These are phyloP conservation scores for Colletotrichum abscissum DNA, from an alignment of 2,329 filamentous ascomycete genomes.

Conservation along the genomic window DNA sequence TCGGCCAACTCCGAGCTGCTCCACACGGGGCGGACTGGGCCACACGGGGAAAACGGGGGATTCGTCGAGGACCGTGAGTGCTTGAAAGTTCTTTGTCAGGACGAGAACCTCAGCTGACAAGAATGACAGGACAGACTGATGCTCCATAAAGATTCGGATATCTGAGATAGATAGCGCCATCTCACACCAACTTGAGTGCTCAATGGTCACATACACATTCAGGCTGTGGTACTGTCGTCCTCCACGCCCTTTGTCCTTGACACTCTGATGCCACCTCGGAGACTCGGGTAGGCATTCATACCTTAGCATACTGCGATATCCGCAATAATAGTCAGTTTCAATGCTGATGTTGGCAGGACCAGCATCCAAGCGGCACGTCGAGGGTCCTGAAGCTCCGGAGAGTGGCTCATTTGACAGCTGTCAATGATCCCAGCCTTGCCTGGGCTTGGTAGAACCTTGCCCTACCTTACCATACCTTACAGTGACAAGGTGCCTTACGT, in stretches of 20 bases:
- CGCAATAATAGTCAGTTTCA: too few species aligned
- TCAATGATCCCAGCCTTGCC: conserved; percentile 5
- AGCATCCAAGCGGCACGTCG: neutral
- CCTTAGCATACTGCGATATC: too few species aligned
- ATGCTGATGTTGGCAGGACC: neutral
- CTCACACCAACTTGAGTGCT: neutral
- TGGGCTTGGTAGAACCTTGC: conserved; percentile 1
- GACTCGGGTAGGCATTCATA: neutral
- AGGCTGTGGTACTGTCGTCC: too few species aligned
- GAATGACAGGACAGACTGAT: neutral
- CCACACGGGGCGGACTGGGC: conserved; percentile 4
- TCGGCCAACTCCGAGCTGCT: conserved; percentile 29
- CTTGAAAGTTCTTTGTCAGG: neutral
- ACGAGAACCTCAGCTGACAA: neutral
- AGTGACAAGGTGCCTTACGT: neutral
- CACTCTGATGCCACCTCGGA: neutral
- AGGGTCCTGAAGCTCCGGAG: conserved; percentile 9
- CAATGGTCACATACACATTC: neutral
- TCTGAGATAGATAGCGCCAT: neutral
- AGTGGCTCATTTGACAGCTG: conserved; percentile 28
- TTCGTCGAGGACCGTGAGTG: neutral
- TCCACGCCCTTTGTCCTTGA: neutral
- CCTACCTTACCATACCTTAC: neutral
- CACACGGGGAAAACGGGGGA: conserved; percentile 6
- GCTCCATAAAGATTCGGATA: neutral